A percentile compares a stretch with the other conserved stretches of the same genome.
phyloP scores from a whole-genome alignment of 495 filamentous ascomycete species.

The Tuber microsphaerosporum region DNA sequence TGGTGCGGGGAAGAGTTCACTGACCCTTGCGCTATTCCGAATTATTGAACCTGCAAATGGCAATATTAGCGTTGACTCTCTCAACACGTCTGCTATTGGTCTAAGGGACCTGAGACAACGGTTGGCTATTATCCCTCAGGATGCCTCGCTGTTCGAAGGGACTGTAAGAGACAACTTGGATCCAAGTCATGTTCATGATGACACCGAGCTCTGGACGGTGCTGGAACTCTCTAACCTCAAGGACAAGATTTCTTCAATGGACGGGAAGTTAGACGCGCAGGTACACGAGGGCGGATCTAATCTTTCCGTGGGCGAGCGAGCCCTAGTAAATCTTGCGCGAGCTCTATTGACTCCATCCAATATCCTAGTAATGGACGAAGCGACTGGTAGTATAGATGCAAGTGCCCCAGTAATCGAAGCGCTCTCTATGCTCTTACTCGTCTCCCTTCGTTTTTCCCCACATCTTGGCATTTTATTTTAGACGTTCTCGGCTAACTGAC shows the following conservation, averaged over 20 bases:
- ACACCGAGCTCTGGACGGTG: conserved; percentile 96
- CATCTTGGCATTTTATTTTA: conserved; percentile 28
- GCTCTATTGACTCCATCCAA: conserved; percentile 92
- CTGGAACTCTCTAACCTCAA: conserved; percentile 91
- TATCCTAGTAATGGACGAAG: conserved; percentile 94
- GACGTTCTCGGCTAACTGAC: conserved; percentile 16
- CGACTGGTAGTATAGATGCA: conserved; percentile 84
- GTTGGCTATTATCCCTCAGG: conserved; percentile 95
- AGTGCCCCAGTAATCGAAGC: conserved; percentile 58
- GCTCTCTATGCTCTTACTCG: conserved; percentile 61
- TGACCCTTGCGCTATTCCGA: conserved; percentile 88
- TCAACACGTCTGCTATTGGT: conserved; percentile 87
- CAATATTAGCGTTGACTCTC: conserved; percentile 75
- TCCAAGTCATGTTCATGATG: conserved; percentile 88
- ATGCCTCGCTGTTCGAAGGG: conserved; percentile 94
- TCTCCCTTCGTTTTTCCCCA: conserved; percentile 10
- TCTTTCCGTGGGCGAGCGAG: conserved; percentile 80
- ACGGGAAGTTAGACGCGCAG: conserved; percentile 77
- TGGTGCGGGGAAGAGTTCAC: conserved; percentile 90
- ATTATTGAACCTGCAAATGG: conserved; percentile 84
- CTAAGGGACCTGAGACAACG: conserved; percentile 80
- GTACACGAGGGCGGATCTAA: conserved; percentile 91
- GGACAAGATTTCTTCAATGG: conserved; percentile 82
- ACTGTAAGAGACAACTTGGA: conserved; percentile 94
- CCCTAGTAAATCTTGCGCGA: conserved; percentile 85